Evolutionary conservation across 2,329 filamentous ascomycete species (phyloP), one percentile per base, ranked within the genome.

Genomic region (Phyllosticta paracitricarpa): DNA sequence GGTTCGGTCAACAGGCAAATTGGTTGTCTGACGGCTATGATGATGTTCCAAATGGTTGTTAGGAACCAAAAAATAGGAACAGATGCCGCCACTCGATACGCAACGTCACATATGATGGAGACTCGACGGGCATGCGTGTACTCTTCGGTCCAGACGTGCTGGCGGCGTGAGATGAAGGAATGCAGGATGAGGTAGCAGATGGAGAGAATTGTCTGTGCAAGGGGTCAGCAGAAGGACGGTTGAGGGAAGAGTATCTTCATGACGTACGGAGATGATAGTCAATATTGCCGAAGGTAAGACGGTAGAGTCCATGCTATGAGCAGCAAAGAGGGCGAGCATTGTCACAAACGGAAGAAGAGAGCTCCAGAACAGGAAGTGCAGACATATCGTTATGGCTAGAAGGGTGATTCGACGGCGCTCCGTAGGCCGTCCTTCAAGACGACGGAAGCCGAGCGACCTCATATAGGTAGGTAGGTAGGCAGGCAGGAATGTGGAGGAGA

Each of bases 11-110:
- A 61, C 19, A 72, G 61, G 59, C 74, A 75, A 5, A 68, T 35
- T 6, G 73, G 73, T 59, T 69, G 68, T n/a, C 73, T 66, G 14
- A 72, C 72, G 3, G 73, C 71, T 12, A 71, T 64, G 51, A 76
- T 74, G 63, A 75, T 68, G 63, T 74, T 72, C 73, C 74, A 75
- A 6, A 73, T 73, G 2, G 66, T 66, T 2, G 72, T 72, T 63
- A 75, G 58, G 17, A 75, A 62, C 73, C 74, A 76, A 6, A 74
- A 62, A 14, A 70, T 65, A 59, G 70, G 73, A 28, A 74, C 54
- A 17, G 68, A 66, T 24, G 69, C 67, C 9, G 68, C 69, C 35
- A 72, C 55, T 5, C 72, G 71, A 10, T 71, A 67, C 26, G 71
- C 70, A 30, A 73, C 53, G 58, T 75, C 73, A 5, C 66, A 68